Evolutionary conservation across 2,329 filamentous ascomycete genomes (phyloP).

Genomic region (Chaetomiaceae sp.): DNA sequence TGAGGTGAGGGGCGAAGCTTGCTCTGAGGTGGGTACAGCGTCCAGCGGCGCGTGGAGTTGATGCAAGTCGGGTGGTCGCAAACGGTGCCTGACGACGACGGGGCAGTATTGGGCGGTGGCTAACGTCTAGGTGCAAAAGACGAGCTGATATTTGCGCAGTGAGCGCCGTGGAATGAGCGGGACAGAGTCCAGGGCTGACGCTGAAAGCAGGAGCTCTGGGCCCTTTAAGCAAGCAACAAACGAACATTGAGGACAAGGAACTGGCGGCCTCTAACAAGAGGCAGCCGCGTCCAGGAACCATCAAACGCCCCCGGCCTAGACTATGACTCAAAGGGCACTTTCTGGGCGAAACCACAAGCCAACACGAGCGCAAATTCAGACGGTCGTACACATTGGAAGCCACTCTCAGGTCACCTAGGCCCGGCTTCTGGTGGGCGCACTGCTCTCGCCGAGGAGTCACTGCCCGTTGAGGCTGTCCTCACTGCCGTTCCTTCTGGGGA

Average conservation of each 20-base stretch:
- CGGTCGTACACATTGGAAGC: too few species aligned
- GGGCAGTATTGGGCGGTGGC: background rate
- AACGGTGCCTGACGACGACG: background rate
- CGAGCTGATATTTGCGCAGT: background rate
- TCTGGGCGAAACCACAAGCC: too few species aligned
- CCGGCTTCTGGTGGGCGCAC: too few species aligned
- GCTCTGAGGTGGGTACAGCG: conserved; percentile 13
- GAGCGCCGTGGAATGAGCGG: background rate
- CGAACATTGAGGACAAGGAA: background rate
- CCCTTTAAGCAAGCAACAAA: conserved; percentile 3
- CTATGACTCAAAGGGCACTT: too few species aligned
- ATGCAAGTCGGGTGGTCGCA: background rate
- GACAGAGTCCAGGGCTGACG: background rate
- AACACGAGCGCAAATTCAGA: too few species aligned
- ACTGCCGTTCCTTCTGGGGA: too few species aligned
- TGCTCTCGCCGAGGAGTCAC: too few species aligned
- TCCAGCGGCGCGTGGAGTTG: background rate
- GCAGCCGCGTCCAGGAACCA: background rate
- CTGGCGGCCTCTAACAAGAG: background rate
- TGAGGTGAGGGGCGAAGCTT: conserved; percentile 8
- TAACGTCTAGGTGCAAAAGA: background rate
- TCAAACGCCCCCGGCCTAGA: too few species aligned
- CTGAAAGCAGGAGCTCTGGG: background rate
- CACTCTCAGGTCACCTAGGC: too few species aligned
- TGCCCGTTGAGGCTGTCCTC: too few species aligned